phyloP scores from a whole-genome alignment of 2,329 filamentous ascomycete genomes.

The Aspergillus bombycis region DNA sequence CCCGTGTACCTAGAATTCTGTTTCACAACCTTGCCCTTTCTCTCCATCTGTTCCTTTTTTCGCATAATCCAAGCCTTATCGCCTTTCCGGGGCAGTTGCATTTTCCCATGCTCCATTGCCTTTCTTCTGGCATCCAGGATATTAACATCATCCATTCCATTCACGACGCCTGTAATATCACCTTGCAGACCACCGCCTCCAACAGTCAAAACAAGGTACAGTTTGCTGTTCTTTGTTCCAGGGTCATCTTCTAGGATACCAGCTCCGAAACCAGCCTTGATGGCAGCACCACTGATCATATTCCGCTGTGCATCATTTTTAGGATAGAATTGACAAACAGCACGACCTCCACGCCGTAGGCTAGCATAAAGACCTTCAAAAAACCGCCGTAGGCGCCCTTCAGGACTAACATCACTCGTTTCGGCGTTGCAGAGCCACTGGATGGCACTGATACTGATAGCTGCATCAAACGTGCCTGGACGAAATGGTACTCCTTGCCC shows the following conservation, averaged over 20 bases:
- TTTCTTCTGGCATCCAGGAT: slow-evolving; percentile 70
- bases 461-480: slow-evolving; percentile 89
- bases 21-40: slow-evolving; percentile 94
- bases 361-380: slow-evolving; percentile 91
- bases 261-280: slow-evolving; percentile 92
- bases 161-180: slow-evolving; percentile 88
- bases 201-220: slow-evolving; percentile 94
- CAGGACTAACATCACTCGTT: slow-evolving; percentile 77
- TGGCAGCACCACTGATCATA: slow-evolving; percentile 89
- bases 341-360: slow-evolving; percentile 79
- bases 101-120: slow-evolving; percentile 45
- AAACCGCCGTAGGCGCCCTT: slow-evolving; percentile 78
- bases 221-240: slow-evolving; percentile 92
- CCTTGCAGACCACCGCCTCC: slow-evolving; percentile 67
- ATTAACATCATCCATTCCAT: slow-evolving; percentile 86
- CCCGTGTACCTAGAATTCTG: slow-evolving; percentile 90
- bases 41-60: slow-evolving; percentile 89
- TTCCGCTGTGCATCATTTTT: slow-evolving; percentile 89
- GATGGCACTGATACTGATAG: slow-evolving; percentile 92
- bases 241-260: slow-evolving; percentile 94
- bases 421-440: slow-evolving; percentile 99
- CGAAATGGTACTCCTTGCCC: slow-evolving; percentile 95
- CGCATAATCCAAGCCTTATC: slow-evolving; percentile 56
- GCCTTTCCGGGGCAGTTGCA: slow-evolving; percentile 48
- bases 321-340: slow-evolving; percentile 97